phyloP scores from a whole-genome alignment of 768 basidiomycete species.

The Solioccasus polychromus region DNA sequence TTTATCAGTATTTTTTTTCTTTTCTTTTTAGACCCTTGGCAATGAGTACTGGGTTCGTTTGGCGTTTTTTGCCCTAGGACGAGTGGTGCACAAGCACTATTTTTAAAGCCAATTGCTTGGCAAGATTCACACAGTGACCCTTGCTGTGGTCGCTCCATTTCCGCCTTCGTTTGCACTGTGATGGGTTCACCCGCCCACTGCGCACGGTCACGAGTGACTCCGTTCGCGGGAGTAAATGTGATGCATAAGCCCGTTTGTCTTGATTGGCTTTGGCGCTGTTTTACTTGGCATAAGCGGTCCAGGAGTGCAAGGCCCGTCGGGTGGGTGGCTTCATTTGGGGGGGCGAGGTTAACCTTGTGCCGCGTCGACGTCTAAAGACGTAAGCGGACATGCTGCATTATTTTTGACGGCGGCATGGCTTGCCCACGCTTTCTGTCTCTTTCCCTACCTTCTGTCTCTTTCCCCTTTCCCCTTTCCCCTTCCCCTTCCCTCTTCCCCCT shows the following conservation, averaged over 20 bases:
- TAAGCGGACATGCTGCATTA: slow-evolving; percentile 27
- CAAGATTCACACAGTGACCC: too few relatives aligned
- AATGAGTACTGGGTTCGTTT: too few relatives aligned
- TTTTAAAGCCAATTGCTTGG: too few relatives aligned
- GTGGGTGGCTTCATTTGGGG: slow-evolving; percentile 10
- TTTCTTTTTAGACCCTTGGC: too few relatives aligned
- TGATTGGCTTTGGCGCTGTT: slow-evolving; percentile 9
- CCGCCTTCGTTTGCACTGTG: slow-evolving; percentile 7
- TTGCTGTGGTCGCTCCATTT: slow-evolving; percentile 10
- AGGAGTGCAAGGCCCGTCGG: slow-evolving; percentile 7
- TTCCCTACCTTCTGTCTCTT: background rate
- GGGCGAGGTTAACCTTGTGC: slow-evolving; percentile 2
- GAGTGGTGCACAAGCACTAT: too few relatives aligned
- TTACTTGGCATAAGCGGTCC: slow-evolving; percentile 11
- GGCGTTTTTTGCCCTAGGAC: too few relatives aligned
- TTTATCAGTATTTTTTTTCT: too few relatives aligned
- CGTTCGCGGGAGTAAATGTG: too few relatives aligned
- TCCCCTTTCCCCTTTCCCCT: background rate
- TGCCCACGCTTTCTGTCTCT: slow-evolving; percentile 9
- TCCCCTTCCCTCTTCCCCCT: background rate
- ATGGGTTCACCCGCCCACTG: slow-evolving; percentile 8
- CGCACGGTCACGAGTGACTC: slow-evolving; percentile 7
- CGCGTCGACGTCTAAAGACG: slow-evolving; percentile 20
- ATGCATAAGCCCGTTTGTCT: too few relatives aligned
- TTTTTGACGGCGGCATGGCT: slow-evolving; percentile 16